A percentile compares a stretch with the other conserved stretches of the same genome.
Evolutionary conservation across 148 eudicot genomes (phyloP).

Genomic region (Nepenthes mirabilis): DNA sequence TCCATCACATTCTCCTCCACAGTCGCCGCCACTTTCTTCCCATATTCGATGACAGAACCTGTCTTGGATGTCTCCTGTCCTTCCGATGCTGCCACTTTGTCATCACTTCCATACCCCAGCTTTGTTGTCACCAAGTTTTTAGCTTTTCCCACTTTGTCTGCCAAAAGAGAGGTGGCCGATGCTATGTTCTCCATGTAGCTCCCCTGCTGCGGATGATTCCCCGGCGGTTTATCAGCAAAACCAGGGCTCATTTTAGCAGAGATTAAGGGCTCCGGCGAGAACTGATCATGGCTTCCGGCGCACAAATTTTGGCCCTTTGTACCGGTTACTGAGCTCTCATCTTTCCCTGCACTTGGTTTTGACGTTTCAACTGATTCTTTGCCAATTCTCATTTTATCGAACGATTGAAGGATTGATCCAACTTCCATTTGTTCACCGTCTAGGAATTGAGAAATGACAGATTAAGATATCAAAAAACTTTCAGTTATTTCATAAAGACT

Average conservation of each 20-base stretch:
- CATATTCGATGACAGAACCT: conserved; percentile 12
- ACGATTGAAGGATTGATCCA: conserved; percentile 22
- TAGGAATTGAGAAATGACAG: conserved; percentile 3
- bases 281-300: conserved; percentile 49
- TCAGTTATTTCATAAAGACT: too few relatives aligned
- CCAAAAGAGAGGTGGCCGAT: conserved; percentile 15
- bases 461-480: neutral
- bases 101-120: conserved; percentile 21
- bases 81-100: neutral
- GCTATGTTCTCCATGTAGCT: conserved; percentile 26
- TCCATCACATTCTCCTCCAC: conserved; percentile 8
- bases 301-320: conserved; percentile 2
- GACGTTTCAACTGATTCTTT: conserved; percentile 9
- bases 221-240: conserved; percentile 2
- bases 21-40: conserved; percentile 12
- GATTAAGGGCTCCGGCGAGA: conserved; percentile 27
- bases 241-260: conserved; percentile 4
- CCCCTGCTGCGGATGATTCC: conserved; percentile 6
- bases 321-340: neutral
- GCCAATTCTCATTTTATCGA: conserved; percentile 34
- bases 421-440: conserved; percentile 35
- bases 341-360: conserved; percentile 5
- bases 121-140: conserved; percentile 33
- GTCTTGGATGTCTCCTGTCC: conserved; percentile 3
- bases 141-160: conserved; percentile 24